Evolutionary conservation across 176 grass and related monocot genomes (phyloP).

Genomic region (Lolium rigidum): DNA sequence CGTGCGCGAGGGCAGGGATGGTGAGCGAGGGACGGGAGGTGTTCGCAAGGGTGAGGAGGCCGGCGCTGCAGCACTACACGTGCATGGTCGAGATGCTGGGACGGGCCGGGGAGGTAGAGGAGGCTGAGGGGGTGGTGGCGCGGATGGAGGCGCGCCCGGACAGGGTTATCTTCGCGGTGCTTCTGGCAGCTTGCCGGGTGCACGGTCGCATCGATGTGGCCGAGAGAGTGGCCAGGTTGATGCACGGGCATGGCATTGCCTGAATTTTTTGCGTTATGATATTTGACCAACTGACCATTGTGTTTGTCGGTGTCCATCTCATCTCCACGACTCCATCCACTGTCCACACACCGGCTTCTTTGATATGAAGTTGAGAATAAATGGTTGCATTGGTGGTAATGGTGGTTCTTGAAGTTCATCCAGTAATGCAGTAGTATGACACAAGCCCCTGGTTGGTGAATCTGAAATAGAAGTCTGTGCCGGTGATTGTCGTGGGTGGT

Average conservation of each 20-base stretch:
- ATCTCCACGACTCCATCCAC: no score
- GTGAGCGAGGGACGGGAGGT: slow-evolving; percentile 44
- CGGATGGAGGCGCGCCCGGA: slow-evolving; percentile 55
- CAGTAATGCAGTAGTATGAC: background rate
- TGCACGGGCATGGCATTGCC: slow-evolving; percentile 16
- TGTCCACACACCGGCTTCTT: no score
- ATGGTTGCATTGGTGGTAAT: background rate
- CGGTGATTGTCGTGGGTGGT: no score
- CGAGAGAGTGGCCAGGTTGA: slow-evolving; percentile 45
- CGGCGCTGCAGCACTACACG: slow-evolving; percentile 67
- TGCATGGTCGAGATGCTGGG: slow-evolving; percentile 79
- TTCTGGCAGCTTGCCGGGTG: slow-evolving; percentile 45
- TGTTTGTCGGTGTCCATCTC: no score
- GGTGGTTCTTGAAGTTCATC: background rate
- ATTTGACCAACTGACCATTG: background rate
- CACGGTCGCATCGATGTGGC: slow-evolving; percentile 66
- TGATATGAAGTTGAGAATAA: background rate
- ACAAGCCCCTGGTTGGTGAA: no score
- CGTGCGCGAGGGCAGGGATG: slow-evolving; percentile 59
- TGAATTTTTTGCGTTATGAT: background rate
- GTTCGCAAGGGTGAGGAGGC: slow-evolving; percentile 50
- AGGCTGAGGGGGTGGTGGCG: slow-evolving; percentile 61
- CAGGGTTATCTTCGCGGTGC: slow-evolving; percentile 52
- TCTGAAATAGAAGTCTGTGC: no score
- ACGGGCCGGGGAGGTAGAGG: slow-evolving; percentile 52